Conservation (phyloP, 495 filamentous ascomycete genomes). For the Xylaria flabelliformis region DNA sequence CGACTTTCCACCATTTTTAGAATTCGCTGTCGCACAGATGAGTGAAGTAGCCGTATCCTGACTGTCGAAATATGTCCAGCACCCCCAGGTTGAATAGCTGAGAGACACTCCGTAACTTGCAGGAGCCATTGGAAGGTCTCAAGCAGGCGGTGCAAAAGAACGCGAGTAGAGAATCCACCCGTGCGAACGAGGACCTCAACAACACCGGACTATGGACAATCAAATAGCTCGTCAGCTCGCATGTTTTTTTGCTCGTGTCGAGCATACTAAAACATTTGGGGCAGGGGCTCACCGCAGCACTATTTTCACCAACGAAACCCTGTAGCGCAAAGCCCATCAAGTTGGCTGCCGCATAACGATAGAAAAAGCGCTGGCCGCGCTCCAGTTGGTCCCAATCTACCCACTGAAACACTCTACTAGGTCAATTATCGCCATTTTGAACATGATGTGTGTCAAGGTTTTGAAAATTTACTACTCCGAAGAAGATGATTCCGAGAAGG, state of each 20-base stretch:
- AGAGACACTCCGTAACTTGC: constrained; percentile 54
- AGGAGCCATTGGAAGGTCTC: constrained; percentile 73
- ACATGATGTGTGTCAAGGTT: background rate
- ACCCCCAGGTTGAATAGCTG: constrained; percentile 63
- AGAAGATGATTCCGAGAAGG: background rate
- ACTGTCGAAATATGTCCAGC: constrained; percentile 68
- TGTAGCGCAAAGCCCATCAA: constrained; percentile 43
- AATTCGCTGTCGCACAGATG: constrained; percentile 67
- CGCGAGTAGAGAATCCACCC: constrained; percentile 72
- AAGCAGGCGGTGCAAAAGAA: constrained; percentile 67
- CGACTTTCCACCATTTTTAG: constrained; percentile 57
- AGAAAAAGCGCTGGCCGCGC: constrained; percentile 67
- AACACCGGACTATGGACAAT: background rate
- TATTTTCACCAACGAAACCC: constrained; percentile 11
- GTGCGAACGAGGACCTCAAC: constrained; percentile 71
- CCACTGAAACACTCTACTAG: constrained; percentile 70
- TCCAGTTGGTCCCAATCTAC: constrained; percentile 78
- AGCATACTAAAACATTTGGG: constrained; percentile 47
- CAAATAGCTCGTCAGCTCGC: background rate
- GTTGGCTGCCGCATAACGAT: constrained; percentile 69
- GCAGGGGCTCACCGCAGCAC: constrained; percentile 50
- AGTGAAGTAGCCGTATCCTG: constrained; percentile 71
- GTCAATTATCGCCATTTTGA: constrained; percentile 36
- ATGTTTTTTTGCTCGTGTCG: background rate
- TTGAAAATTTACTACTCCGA: background rate